These are phyloP conservation scores for Gossypium anomalum DNA, from an alignment of 345 rosid species.

Conservation along the genomic window DNA sequence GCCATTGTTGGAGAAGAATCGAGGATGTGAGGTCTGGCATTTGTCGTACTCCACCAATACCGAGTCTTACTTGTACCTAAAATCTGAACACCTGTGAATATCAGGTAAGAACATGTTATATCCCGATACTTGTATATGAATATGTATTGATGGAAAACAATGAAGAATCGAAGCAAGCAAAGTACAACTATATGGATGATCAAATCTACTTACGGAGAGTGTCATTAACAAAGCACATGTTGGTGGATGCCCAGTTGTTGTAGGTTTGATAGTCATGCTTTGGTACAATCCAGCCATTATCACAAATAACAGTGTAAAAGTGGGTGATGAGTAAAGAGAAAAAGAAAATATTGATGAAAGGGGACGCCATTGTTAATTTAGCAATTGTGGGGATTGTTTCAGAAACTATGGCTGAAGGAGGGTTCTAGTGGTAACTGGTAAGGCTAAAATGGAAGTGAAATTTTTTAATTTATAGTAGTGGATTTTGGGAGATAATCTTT, in stretches of 20 bases:
- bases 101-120: too few relatives aligned
- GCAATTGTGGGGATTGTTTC: neutral
- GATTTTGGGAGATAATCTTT: neutral
- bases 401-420: too few relatives aligned
- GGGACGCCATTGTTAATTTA: slow-evolving; percentile 19
- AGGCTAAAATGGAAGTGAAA: neutral
- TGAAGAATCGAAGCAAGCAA: too few relatives aligned
- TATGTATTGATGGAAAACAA: too few relatives aligned
- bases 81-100: slow-evolving; percentile 19
- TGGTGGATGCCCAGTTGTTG: slow-evolving; percentile 75
- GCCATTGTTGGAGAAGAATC: slow-evolving; percentile 52
- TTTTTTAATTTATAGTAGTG: too few relatives aligned
- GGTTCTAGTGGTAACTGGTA: neutral
- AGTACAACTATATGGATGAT: too few relatives aligned
- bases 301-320: slow-evolving; percentile 21
- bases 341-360: neutral
- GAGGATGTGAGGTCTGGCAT: slow-evolving; percentile 45
- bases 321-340: slow-evolving; percentile 15
- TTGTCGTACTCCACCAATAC: slow-evolving; percentile 14
- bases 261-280: slow-evolving; percentile 37
- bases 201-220: slow-evolving; percentile 43
- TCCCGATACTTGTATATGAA: too few relatives aligned
- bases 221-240: slow-evolving; percentile 65
- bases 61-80: slow-evolving; percentile 53
- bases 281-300: slow-evolving; percentile 57